phyloP scores from a whole-genome alignment of 805 yeast species.

The Suhomyces xylopsoci region DNA sequence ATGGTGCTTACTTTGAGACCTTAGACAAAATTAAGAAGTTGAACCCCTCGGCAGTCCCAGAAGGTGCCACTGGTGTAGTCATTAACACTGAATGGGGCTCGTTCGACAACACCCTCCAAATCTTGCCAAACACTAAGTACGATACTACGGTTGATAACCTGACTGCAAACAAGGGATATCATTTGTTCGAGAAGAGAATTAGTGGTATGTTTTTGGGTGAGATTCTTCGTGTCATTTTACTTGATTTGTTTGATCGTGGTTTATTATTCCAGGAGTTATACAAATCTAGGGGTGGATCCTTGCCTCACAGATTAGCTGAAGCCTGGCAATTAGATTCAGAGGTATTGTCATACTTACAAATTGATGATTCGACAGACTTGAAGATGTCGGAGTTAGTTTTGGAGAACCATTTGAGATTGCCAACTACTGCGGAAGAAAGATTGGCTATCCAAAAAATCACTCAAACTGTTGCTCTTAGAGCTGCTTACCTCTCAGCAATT shows the following conservation, averaged over 20 bases:
- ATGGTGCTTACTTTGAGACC: constrained; percentile 88
- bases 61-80: constrained; percentile 67
- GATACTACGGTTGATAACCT: constrained; percentile 67
- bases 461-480: constrained; percentile 77
- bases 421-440: constrained; percentile 72
- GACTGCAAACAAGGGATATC: constrained; percentile 82
- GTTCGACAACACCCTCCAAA: constrained; percentile 76
- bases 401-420: constrained; percentile 63
- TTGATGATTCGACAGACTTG: constrained; percentile 74
- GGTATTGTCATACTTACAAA: constrained; percentile 80
- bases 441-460: constrained; percentile 67
- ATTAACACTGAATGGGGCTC: constrained; percentile 98
- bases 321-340: constrained; percentile 82
- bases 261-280: constrained; percentile 57
- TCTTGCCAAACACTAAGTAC: constrained; percentile 75
- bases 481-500: constrained; percentile 86
- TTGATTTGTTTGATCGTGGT: constrained; percentile 61
- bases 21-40: constrained; percentile 72
- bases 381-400: constrained; percentile 67
- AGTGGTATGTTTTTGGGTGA: constrained; percentile 95
- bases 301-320: constrained; percentile 63
- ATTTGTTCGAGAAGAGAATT: constrained; percentile 89
- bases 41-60: constrained; percentile 33
- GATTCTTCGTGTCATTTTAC: constrained; percentile 67
- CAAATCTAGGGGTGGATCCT: constrained; percentile 36